These are phyloP conservation scores for Malbranchea zuffiana DNA, from an alignment of 2,329 filamentous ascomycete species.

Conservation along the genomic window DNA sequence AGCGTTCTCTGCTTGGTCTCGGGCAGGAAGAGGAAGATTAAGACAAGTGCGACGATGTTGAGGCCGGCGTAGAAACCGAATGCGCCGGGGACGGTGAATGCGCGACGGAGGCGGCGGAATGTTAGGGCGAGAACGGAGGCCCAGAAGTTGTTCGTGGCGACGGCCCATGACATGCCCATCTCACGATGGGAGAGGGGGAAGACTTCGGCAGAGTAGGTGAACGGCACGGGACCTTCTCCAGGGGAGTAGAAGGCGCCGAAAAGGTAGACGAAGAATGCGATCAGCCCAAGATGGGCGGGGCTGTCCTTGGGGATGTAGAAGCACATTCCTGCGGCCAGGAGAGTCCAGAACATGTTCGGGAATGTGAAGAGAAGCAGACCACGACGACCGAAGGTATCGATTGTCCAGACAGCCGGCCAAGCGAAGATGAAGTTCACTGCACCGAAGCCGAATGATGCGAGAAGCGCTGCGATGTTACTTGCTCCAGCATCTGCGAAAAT, in stretches of 20 bases:
- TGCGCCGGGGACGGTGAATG: constrained; percentile 43
- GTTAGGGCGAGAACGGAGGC: constrained; percentile 35
- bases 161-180: constrained; percentile 39
- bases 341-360: constrained; percentile 57
- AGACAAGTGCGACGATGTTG: constrained; percentile 49
- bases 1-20: constrained; percentile 47
- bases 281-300: constrained; percentile 40
- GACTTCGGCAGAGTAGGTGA: constrained; percentile 44
- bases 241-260: constrained; percentile 56
- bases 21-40: constrained; percentile 53
- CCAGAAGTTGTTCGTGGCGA: constrained; percentile 36
- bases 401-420: constrained; percentile 54
- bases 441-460: constrained; percentile 52
- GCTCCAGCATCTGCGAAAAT: constrained; percentile 34
- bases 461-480: constrained; percentile 41
- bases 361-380: constrained; percentile 55
- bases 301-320: constrained; percentile 40
- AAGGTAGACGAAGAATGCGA: constrained; percentile 53
- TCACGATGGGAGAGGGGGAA: constrained; percentile 47
- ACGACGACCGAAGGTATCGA: constrained; percentile 55
- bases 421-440: constrained; percentile 55
- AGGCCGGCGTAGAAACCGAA: constrained; percentile 53
- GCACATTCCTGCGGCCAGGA: constrained; percentile 51
- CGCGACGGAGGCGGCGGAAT: constrained; percentile 34
- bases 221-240: constrained; percentile 48